Conservation (phyloP, 768 basidiomycete genomes). For the Naematelia aurantialba region DNA sequence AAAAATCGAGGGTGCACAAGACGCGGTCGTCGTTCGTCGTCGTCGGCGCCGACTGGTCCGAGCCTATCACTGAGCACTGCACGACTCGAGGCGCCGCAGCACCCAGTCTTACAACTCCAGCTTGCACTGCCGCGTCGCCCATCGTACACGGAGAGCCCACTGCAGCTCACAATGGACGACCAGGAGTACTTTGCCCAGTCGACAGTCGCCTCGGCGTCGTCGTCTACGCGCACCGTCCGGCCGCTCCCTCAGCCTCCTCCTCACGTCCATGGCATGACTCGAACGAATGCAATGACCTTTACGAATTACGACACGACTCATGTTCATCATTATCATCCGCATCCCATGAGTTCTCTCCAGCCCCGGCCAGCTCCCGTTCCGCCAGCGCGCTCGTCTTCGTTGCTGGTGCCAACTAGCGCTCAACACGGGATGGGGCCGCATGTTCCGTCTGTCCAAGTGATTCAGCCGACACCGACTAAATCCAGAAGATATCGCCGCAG, state of each 20-base stretch:
- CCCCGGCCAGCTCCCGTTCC: conserved; percentile 9
- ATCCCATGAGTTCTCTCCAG: background rate
- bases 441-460: conserved; percentile 15
- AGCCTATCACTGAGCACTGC: background rate
- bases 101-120: no score
- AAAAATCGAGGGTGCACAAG: background rate
- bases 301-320: background rate
- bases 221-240: background rate
- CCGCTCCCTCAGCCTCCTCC: background rate
- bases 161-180: background rate
- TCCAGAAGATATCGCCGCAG: background rate
- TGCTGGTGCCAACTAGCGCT: background rate
- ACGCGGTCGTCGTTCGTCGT: background rate
- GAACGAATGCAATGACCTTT: background rate
- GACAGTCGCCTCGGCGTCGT: background rate
- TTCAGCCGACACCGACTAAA: conserved; percentile 21
- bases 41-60: background rate
- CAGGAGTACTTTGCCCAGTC: background rate
- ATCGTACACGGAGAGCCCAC: no score
- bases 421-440: background rate
- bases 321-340: background rate
- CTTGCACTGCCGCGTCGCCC: no score
- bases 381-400: conserved; percentile 9
- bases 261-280: conserved; percentile 1
- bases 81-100: no score